Conservation (phyloP, 1,284 basidiomycete species). For the Austropuccinia psidii region DNA sequence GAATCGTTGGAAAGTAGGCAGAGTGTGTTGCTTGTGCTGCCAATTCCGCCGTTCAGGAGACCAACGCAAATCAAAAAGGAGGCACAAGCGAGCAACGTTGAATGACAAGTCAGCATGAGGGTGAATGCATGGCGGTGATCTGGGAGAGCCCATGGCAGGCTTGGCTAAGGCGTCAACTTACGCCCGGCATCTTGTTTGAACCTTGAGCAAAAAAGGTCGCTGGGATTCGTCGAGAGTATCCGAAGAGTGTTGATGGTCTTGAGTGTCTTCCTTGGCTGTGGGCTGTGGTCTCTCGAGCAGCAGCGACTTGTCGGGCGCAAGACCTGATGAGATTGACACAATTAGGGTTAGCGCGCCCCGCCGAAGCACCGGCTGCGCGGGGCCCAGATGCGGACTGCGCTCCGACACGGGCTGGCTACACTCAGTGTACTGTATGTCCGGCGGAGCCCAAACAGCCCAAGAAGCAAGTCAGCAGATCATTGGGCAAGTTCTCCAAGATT, state of each 20-base stretch:
- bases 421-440: too few species aligned
- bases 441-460: too few species aligned
- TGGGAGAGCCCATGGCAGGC: neutral
- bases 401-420: too few species aligned
- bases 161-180: neutral
- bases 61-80: neutral
- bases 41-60: neutral
- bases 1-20: slow-evolving; percentile 82
- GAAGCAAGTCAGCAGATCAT: too few species aligned
- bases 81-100: neutral
- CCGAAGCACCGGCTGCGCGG: too few species aligned
- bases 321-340: slow-evolving; percentile 6
- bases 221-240: slow-evolving; percentile 10
- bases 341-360: too few species aligned
- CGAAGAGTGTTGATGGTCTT: neutral
- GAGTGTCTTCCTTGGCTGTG: neutral
- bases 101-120: neutral
- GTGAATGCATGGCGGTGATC: neutral
- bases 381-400: too few species aligned
- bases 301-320: neutral
- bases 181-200: slow-evolving; percentile 32
- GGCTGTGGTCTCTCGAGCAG: neutral
- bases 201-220: slow-evolving; percentile 18
- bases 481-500: too few species aligned
- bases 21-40: slow-evolving; percentile 28